These are phyloP conservation scores for Leishmania lainsoni DNA, from an alignment of 208 protist genomes.

Conservation along the genomic window DNA sequence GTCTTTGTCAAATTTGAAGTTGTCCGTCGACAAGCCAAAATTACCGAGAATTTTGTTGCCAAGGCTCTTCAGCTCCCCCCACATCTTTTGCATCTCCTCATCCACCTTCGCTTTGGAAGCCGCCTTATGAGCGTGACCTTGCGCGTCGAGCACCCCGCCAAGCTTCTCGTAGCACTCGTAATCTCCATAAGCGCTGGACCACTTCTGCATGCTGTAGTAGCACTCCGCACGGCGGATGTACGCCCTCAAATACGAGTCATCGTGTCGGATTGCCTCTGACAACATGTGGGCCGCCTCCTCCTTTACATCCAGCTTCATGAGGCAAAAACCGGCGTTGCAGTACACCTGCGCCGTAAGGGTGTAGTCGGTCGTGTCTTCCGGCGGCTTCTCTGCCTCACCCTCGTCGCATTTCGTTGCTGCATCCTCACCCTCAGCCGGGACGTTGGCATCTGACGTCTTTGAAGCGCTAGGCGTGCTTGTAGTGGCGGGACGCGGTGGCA, in stretches of 20 bases:
- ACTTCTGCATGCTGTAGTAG: conserved; percentile 88
- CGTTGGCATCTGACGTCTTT: neutral
- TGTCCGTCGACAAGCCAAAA: conserved; percentile 96
- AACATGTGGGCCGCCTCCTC: conserved; percentile 81
- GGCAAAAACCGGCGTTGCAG: conserved; percentile 83
- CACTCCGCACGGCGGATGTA: conserved; percentile 87
- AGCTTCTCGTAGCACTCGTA: conserved; percentile 88
- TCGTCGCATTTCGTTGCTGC: neutral
- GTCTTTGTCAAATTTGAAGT: conserved; percentile 98
- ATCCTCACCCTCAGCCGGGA: neutral
- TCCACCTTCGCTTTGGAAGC: conserved; percentile 88
- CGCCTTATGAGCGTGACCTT: conserved; percentile 44
- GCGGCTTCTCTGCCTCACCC: neutral
- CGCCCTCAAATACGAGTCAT: conserved; percentile 83
- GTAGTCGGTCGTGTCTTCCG: conserved; percentile 64
- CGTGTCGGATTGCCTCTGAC: conserved; percentile 84
- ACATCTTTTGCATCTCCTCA: conserved; percentile 94
- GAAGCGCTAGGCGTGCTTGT: neutral
- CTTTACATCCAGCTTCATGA: conserved; percentile 68
- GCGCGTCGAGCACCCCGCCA: conserved; percentile 55
- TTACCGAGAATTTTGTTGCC: conserved; percentile 96
- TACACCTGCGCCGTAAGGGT: conserved; percentile 84
- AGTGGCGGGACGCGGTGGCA: conserved; percentile 17
- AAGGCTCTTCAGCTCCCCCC: conserved; percentile 95
- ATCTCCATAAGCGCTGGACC: conserved; percentile 85